These are phyloP conservation scores for Magnolia officinalis DNA, from an alignment of 164 flowering plant genomes.

Conservation along the genomic window DNA sequence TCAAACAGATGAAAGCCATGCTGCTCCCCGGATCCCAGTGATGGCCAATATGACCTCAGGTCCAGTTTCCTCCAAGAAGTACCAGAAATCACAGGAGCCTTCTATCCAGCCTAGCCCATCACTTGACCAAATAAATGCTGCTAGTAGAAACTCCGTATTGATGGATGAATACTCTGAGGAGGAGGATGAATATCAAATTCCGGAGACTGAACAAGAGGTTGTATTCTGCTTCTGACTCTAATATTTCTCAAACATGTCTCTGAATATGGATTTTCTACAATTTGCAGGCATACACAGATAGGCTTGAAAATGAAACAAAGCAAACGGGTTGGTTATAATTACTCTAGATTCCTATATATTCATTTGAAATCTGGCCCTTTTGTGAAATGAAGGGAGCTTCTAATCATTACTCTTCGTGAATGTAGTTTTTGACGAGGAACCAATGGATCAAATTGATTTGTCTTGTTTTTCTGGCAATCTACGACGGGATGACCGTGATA, in stretches of 20 bases:
- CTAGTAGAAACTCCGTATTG: slow-evolving; percentile 61
- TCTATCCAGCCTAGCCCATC: slow-evolving; percentile 39
- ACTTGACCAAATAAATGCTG: slow-evolving; percentile 55
- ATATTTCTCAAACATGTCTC: slow-evolving; percentile 1
- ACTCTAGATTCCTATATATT: neutral
- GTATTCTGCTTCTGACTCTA: slow-evolving; percentile 4
- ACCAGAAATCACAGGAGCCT: slow-evolving; percentile 38
- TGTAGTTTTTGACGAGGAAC: slow-evolving; percentile 69
- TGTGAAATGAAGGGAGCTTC: slow-evolving; percentile 6
- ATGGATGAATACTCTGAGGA: slow-evolving; percentile 96
- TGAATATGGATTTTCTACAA: slow-evolving; percentile 13
- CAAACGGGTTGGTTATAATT: slow-evolving; percentile 46
- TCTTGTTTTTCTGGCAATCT: slow-evolving; percentile 82
- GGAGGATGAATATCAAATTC: slow-evolving; percentile 79
- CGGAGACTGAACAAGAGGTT: slow-evolving; percentile 87
- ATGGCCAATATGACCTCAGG: slow-evolving; percentile 89
- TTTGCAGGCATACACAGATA: slow-evolving; percentile 45
- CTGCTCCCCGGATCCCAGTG: slow-evolving; percentile 80
- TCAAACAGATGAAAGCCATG: slow-evolving; percentile 83
- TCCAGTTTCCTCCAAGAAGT: slow-evolving; percentile 53
- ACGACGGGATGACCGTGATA: slow-evolving; percentile 72
- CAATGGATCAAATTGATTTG: slow-evolving; percentile 64
- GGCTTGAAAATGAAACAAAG: slow-evolving; percentile 46
- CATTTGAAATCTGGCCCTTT: neutral
- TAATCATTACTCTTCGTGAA: slow-evolving; percentile 5